phyloP scores from a whole-genome alignment of 768 basidiomycete species.

The Asterophora parasitica region DNA sequence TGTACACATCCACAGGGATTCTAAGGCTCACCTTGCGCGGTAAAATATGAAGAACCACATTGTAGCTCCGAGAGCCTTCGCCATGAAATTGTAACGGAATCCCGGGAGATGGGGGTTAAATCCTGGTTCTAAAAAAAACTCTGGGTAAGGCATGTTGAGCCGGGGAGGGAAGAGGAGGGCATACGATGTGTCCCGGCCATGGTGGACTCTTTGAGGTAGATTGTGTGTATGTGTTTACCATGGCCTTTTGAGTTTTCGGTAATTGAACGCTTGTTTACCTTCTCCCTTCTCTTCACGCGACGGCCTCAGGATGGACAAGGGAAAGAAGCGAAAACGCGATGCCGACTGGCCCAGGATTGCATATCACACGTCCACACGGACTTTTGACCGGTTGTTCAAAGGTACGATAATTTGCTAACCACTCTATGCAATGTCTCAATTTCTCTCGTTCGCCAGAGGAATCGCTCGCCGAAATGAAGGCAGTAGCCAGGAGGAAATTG shows the following conservation, averaged over 20 bases:
- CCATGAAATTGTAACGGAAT: conserved; percentile 68
- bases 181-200: conserved; percentile 42
- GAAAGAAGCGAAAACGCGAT: conserved; percentile 42
- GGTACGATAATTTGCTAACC: conserved; percentile 26
- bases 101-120: conserved; percentile 88
- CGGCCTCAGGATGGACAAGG: conserved; percentile 28
- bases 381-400: conserved; percentile 53
- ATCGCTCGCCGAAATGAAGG: conserved; percentile 53
- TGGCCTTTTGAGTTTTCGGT: conserved; percentile 13
- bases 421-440: not conserved
- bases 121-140: conserved; percentile 49
- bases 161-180: conserved; percentile 8
- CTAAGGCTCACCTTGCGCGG: conserved; percentile 69
- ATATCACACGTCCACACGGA: conserved; percentile 37
- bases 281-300: conserved; percentile 9
- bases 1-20: not conserved
- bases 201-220: conserved; percentile 18
- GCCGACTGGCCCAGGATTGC: conserved; percentile 36
- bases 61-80: conserved; percentile 82
- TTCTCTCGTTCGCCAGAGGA: conserved; percentile 37
- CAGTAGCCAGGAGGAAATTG: conserved; percentile 59
- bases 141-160: conserved; percentile 4
- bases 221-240: conserved; percentile 33
- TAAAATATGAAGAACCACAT: conserved; percentile 99
- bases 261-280: conserved; percentile 1